A percentile compares a stretch with the other conserved stretches of the same genome.
phyloP scores from a whole-genome alignment of 352 stramenopile genomes.

The Blastocystis sp. region DNA sequence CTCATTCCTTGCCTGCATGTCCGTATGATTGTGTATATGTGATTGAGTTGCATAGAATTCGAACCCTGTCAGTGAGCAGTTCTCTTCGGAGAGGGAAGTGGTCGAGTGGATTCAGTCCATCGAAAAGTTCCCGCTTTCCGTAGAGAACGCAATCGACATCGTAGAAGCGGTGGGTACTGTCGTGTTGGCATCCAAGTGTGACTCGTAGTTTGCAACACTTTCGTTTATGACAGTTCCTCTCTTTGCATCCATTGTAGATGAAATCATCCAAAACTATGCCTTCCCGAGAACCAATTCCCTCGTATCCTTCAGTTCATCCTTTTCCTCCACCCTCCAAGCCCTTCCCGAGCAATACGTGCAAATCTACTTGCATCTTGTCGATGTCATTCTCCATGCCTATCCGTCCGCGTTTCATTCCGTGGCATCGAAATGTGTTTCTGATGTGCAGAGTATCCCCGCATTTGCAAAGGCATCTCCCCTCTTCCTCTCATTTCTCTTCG shows the following conservation, averaged over 20 bases:
- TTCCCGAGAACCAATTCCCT: background rate
- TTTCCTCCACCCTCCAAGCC: background rate
- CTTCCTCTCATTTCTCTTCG: background rate
- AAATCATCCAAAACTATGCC: background rate
- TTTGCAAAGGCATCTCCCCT: background rate
- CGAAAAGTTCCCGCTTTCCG: background rate
- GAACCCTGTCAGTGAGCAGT: background rate
- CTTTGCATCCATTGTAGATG: background rate
- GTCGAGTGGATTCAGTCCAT: background rate
- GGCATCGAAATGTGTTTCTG: too few species aligned
- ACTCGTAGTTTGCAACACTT: background rate
- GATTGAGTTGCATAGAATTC: background rate
- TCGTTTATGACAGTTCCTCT: background rate
- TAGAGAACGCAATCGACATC: background rate
- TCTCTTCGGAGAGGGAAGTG: background rate
- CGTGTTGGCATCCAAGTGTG: background rate
- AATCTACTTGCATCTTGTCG: background rate
- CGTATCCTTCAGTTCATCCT: background rate
- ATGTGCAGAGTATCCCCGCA: too few species aligned
- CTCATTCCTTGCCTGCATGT: too few species aligned
- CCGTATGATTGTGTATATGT: too few species aligned
- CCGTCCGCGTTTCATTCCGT: background rate
- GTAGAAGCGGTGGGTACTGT: background rate
- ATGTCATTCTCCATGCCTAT: background rate
- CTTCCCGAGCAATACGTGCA: background rate